phyloP scores from a whole-genome alignment of 441 rosid genomes.

The Mallotus japonicus region DNA sequence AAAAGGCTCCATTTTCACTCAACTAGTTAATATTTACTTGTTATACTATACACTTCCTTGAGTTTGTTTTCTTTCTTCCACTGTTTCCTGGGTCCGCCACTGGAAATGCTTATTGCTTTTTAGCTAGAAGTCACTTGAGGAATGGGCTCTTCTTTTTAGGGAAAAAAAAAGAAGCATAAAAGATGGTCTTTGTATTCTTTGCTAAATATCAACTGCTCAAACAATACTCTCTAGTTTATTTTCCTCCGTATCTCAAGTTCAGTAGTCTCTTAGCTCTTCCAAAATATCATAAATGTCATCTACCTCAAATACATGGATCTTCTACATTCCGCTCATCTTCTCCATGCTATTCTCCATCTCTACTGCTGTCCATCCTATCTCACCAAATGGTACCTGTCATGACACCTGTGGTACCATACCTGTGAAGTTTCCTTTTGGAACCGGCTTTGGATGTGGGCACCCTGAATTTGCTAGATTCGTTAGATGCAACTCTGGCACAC shows the following conservation, averaged over 20 bases:
- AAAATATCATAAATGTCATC: conserved; percentile 36
- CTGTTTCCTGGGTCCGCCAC: not conserved
- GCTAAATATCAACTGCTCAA: conserved; percentile 10
- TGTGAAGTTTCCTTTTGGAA: conserved; percentile 53
- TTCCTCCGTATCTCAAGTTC: conserved; percentile 9
- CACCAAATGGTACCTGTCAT: conserved; percentile 39
- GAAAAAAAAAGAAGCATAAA: conserved; percentile 31
- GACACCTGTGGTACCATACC: conserved; percentile 48
- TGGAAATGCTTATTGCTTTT: conserved; percentile 30
- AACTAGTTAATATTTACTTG: not conserved
- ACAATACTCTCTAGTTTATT: conserved; percentile 5
- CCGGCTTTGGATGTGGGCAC: conserved; percentile 61
- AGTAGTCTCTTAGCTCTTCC: not conserved
- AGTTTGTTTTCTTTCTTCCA: not conserved
- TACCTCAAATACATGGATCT: conserved; percentile 23
- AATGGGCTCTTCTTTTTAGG: conserved; percentile 44
- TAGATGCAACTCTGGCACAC: conserved; percentile 44
- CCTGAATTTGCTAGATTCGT: conserved; percentile 55
- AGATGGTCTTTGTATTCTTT: conserved; percentile 16
- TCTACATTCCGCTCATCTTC: conserved; percentile 29
- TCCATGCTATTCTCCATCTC: conserved; percentile 18
- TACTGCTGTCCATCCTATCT: conserved; percentile 30
- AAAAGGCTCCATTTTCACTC: not conserved
- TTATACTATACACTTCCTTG: not conserved
- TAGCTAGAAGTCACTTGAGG: conserved; percentile 36